A percentile compares a stretch with the other conserved stretches of the same genome.
Conservation (phyloP, 164 flowering plant species). For the Paratinospora sagittata region DNA sequence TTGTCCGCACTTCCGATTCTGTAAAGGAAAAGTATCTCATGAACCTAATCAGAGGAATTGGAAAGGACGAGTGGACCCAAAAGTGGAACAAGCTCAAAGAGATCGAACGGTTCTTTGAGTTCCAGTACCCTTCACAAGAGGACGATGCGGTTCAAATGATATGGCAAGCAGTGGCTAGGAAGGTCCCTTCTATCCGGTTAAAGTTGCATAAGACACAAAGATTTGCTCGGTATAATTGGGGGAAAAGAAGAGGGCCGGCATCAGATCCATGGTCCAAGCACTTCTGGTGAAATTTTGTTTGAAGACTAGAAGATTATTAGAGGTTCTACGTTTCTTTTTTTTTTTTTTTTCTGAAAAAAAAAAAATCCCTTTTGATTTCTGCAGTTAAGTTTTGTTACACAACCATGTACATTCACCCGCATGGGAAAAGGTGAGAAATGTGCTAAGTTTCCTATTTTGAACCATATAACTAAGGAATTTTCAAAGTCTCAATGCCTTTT, state of each 20-base stretch:
- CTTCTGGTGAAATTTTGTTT: constrained; percentile 9
- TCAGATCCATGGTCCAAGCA: constrained; percentile 15
- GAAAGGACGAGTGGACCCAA: constrained; percentile 62
- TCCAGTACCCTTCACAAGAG: constrained; percentile 52
- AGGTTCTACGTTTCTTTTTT: background rate
- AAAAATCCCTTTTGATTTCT: background rate
- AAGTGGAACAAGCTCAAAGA: constrained; percentile 66
- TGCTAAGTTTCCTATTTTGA: background rate
- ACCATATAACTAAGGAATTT: background rate
- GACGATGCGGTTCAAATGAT: constrained; percentile 88
- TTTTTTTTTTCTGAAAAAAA: too few species aligned
- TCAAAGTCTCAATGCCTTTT: too few species aligned
- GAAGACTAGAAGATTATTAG: background rate
- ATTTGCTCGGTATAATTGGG: constrained; percentile 19
- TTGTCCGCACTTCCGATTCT: constrained; percentile 68
- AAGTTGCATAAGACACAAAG: constrained; percentile 44
- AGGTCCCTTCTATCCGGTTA: constrained; percentile 42
- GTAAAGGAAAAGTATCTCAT: constrained; percentile 48
- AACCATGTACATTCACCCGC: background rate
- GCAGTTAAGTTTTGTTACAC: background rate
- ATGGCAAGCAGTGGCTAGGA: constrained; percentile 71
- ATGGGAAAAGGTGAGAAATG: background rate
- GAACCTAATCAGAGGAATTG: constrained; percentile 44
- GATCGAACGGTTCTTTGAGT: constrained; percentile 50
- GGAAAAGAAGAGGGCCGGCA: background rate